Base-by-base conservation (phyloP, 176 grass and related monocot genomes). In the Metroxylon sagu region DNA sequence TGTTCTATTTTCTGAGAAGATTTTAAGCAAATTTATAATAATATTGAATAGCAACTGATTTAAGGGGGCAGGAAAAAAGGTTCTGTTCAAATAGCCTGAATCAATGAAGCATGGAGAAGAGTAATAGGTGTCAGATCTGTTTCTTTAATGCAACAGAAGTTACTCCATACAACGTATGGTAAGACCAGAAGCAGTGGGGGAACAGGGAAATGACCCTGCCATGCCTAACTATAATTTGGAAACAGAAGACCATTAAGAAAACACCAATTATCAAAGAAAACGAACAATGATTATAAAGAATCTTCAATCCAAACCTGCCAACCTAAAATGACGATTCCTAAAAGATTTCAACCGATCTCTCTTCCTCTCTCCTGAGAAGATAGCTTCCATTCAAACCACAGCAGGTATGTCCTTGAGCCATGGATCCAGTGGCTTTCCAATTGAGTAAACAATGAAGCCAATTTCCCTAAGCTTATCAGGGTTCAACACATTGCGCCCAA, bases 231-330 rank as follows among this genome's bases (percentile, higher is more conserved):
- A 59, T 52, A 48, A 61, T 29, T 49, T 15, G 52, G 56, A 70
- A 70, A 19, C 19, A 69, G 54, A 31, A 56, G 64, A 56, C 49
- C 55, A 69, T 60, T 29, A 70, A 57, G 56, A 18, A 56, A 72
- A 67, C 28, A 59, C 43, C 50, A 49, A 77, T 71, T 65, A 25
- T 70, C 66, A 71, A 53, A 59, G 19, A 64, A 43, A 43, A 43
- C 6, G 8, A 79, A 57, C 50, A 71, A 48, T 52, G 66, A 72
- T 57, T 67, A 66, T 66, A 72, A 66, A 72, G 48, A 79, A 72
- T 66, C 18, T 31, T 21, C 35, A 7, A 43, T 43, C 35, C 35
- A 43, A 43, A 3, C 35, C 12, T 43, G 35, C 8, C 35, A 43
- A 10, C 35, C 8, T 43, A 43, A 43, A 3, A 43, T 43, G 35